Evolutionary conservation across 768 basidiomycete genomes (phyloP), one percentile per base, ranked within the genome.

Genomic region (Mycena epipterygia): DNA sequence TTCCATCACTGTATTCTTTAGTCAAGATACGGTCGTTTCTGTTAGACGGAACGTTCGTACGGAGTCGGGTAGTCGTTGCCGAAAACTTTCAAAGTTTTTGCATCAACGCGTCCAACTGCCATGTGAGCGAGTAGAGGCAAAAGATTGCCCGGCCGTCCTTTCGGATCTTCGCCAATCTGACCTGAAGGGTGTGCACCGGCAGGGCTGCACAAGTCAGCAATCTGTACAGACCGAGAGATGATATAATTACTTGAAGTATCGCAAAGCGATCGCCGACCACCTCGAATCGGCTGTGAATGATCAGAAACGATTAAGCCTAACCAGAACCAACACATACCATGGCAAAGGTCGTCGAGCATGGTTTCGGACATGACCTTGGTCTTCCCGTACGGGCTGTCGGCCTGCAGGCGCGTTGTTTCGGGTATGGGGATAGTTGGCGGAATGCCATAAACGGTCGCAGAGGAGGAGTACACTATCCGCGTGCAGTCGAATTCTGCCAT

Each of bases 171-270:
- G 25, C 98, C 98, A 62, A 99, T 97, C 69, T 86, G 81, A 46
- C 98, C 98, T 25, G 96, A 98, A 2, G 96, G 95, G 81, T 99
- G 97, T 1, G 97, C 97, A n/a, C 98, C 98, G 41, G 95, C 98
- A 72, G 98, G 98, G 81, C 95, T 97, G 68, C 63, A 8, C 58
- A 33, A 56, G 41, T 70, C 12, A 70, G 49, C 14, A 57, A 33
- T 56, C 9, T 27, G 37, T 30, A 41, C 35, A 32, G 11, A 0
- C 2, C n/a, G 48, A 25, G 35, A 39, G 23, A 32, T 53, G 58
- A 17, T 17, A 51, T 29, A 79, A 87, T 79, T 73, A 95, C 93
- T 99, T 99, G 93, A 99, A 99, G 83, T 99, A 99, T 64, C 98
- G 89, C 72, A 99, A 85, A 51, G 95, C 94, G 77, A 98, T 89